Evolutionary conservation across 768 basidiomycete species (phyloP).

Genomic region (Russula emetica): DNA sequence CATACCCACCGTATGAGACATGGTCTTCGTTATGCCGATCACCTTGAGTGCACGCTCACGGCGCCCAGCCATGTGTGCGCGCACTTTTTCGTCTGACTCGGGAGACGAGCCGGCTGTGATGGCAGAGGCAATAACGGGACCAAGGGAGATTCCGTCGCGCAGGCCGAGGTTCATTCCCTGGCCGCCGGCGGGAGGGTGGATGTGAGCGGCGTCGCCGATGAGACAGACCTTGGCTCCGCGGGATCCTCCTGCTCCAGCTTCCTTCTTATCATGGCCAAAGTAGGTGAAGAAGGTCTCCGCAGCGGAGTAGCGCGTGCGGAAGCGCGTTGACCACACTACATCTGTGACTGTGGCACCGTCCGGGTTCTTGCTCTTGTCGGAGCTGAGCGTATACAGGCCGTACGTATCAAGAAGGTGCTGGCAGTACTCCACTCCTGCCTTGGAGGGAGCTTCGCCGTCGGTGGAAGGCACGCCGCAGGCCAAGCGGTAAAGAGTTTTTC

Average conservation of each 20-base stretch:
- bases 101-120: conserved; percentile 32
- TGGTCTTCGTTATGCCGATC: conserved; percentile 40
- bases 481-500: conserved; percentile 39
- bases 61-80: conserved; percentile 37
- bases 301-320: conserved; percentile 43
- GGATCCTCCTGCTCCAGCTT: conserved; percentile 10
- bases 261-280: conserved; percentile 22
- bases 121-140: conserved; percentile 36
- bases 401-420: conserved; percentile 43
- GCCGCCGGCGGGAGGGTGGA: conserved; percentile 52
- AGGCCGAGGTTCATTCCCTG: conserved; percentile 57
- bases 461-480: conserved; percentile 38
- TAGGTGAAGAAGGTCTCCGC: conserved; percentile 40
- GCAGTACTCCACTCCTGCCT: conserved; percentile 41
- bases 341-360: conserved; percentile 36
- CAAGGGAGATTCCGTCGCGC: conserved; percentile 49
- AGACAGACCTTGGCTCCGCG: conserved; percentile 31
- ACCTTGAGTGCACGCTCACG: conserved; percentile 40
- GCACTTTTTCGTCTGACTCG: conserved; percentile 35
- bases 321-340: conserved; percentile 44
- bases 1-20: conserved; percentile 32
- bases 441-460: conserved; percentile 37
- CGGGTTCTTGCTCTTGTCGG: conserved; percentile 37
- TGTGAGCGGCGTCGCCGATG: conserved; percentile 48
- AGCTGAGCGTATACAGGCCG: conserved; percentile 37